A percentile compares a stretch with the other conserved stretches of the same genome.
phyloP scores from a whole-genome alignment of 257 asterid genomes.

The Datura wrightii region DNA sequence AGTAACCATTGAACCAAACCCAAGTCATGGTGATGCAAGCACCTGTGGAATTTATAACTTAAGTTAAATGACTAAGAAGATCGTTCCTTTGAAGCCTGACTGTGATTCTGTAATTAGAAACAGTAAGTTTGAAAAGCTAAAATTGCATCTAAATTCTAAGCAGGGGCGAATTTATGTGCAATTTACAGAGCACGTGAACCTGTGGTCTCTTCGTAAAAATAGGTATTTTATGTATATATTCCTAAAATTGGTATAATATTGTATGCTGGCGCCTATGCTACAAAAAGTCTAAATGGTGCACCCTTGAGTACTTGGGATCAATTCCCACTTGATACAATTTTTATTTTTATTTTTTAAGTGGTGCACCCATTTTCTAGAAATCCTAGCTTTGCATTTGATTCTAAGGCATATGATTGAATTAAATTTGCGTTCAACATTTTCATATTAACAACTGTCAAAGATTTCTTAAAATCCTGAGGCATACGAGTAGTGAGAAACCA shows the following conservation, averaged over 20 bases:
- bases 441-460: not conserved
- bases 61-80: not conserved
- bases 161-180: too few species aligned
- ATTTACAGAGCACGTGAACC: too few species aligned
- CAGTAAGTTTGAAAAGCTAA: not conserved
- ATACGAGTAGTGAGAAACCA: not conserved
- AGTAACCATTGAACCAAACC: not conserved
- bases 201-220: too few species aligned
- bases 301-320: too few species aligned
- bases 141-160: not conserved
- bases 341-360: too few species aligned
- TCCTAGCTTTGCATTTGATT: too few species aligned
- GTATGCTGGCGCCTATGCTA: too few species aligned
- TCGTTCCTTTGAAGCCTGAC: not conserved
- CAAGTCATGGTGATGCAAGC: not conserved
- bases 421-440: not conserved
- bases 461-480: not conserved
- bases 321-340: too few species aligned
- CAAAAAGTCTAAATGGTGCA: too few species aligned
- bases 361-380: too few species aligned
- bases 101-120: not conserved
- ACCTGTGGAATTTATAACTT: not conserved
- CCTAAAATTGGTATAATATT: too few species aligned
- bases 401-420: not conserved
- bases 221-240: too few species aligned